Evolutionary conservation across 2,329 filamentous ascomycete species (phyloP).

Genomic region (Phialocephala sp.): DNA sequence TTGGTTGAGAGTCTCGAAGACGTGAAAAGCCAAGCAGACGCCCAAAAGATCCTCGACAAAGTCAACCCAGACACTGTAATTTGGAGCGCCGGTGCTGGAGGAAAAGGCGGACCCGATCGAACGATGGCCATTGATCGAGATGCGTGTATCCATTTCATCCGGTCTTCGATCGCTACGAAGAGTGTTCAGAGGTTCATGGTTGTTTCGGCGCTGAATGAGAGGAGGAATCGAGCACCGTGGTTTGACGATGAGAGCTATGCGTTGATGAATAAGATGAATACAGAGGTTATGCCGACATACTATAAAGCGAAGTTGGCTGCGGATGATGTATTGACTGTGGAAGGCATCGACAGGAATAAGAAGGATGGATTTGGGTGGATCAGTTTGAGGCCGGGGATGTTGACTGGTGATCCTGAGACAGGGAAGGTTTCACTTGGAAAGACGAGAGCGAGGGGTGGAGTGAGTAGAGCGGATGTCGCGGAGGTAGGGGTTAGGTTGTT

Average conservation of each 20-base stretch:
- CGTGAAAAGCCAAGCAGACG: slow-evolving; percentile 66
- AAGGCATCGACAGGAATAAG: slow-evolving; percentile 43
- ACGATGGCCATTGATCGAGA: slow-evolving; percentile 67
- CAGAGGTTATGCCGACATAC: slow-evolving; percentile 55
- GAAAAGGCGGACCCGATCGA: slow-evolving; percentile 61
- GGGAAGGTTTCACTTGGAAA: slow-evolving; percentile 50
- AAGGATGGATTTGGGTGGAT: slow-evolving; percentile 49
- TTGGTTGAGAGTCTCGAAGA: slow-evolving; percentile 75
- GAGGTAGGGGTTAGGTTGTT: slow-evolving; percentile 61
- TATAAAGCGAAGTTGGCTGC: slow-evolving; percentile 66
- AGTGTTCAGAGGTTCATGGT: slow-evolving; percentile 67
- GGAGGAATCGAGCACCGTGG: slow-evolving; percentile 59
- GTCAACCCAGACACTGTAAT: slow-evolving; percentile 70
- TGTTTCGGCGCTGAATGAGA: slow-evolving; percentile 64
- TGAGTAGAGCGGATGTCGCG: slow-evolving; percentile 66
- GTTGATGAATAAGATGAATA: slow-evolving; percentile 46
- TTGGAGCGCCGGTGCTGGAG: slow-evolving; percentile 70
- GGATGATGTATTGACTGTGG: slow-evolving; percentile 61
- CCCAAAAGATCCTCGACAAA: slow-evolving; percentile 64
- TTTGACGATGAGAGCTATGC: slow-evolving; percentile 57
- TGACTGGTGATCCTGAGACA: slow-evolving; percentile 55
- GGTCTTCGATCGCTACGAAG: slow-evolving; percentile 60
- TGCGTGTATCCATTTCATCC: slow-evolving; percentile 66
- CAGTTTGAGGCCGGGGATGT: slow-evolving; percentile 56
- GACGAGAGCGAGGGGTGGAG: slow-evolving; percentile 44